phyloP scores from a whole-genome alignment of 352 stramenopile species.

The Pseudoperonospora humuli region DNA sequence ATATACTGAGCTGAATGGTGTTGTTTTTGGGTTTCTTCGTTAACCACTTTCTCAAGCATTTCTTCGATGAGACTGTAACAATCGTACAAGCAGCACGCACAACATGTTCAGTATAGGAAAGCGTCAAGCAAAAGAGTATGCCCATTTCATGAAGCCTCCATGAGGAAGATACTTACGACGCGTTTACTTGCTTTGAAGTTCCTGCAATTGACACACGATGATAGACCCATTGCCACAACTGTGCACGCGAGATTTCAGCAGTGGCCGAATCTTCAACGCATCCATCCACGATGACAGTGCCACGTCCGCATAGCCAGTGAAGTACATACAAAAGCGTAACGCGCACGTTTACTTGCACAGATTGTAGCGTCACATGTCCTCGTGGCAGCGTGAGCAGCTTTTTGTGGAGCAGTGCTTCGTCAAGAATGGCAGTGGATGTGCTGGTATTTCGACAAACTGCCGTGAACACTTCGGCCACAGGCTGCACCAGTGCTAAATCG shows the following conservation, averaged over 20 bases:
- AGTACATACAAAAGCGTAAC: constrained; percentile 89
- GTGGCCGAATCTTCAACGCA: constrained; percentile 93
- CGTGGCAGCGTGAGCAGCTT: constrained; percentile 47
- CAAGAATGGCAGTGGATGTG: constrained; percentile 1
- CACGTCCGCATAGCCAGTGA: constrained; percentile 84
- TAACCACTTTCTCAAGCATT: constrained; percentile 33
- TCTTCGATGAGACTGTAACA: constrained; percentile 37
- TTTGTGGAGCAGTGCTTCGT: constrained; percentile 34
- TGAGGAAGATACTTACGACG: constrained; percentile 19
- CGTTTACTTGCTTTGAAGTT: constrained; percentile 22
- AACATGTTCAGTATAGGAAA: neutral
- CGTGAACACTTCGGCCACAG: constrained; percentile 33
- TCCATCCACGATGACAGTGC: constrained; percentile 88
- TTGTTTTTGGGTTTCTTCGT: constrained; percentile 19
- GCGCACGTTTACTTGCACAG: constrained; percentile 79
- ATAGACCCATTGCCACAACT: constrained; percentile 86
- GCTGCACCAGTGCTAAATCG: constrained; percentile 84
- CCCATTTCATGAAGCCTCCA: too few relatives aligned
- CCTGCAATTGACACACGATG: constrained; percentile 41
- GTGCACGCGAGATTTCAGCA: constrained; percentile 89
- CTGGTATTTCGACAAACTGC: neutral
- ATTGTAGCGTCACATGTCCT: constrained; percentile 65
- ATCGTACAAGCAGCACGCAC: neutral
- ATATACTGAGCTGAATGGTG: constrained; percentile 25
- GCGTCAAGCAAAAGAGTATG: neutral